Percentiles rank a stretch among this genome's conserved stretches.
phyloP scores from a whole-genome alignment of 1,139 yeast genomes.

The Kazachstania sp. region DNA sequence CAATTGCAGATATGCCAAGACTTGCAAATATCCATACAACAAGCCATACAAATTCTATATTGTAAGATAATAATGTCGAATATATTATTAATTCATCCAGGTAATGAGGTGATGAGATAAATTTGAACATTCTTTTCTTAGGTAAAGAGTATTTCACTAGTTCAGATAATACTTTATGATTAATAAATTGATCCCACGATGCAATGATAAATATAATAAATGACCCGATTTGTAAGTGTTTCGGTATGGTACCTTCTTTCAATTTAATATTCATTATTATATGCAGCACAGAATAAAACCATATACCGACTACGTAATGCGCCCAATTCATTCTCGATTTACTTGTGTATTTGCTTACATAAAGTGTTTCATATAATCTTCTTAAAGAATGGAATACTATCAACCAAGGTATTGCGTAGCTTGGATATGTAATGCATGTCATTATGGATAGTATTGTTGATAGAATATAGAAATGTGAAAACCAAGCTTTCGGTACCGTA shows the following conservation, averaged over 20 bases:
- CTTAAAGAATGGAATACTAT: constrained; percentile 53
- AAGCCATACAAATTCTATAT: constrained; percentile 18
- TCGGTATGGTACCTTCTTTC: constrained; percentile 14
- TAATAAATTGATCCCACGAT: constrained; percentile 47
- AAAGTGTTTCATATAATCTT: constrained; percentile 52
- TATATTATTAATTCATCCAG: constrained; percentile 67
- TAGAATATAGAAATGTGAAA: constrained; percentile 27
- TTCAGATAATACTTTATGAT: constrained; percentile 53
- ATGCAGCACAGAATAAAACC: constrained; percentile 47
- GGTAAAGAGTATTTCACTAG: constrained; percentile 67
- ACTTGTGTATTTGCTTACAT: constrained; percentile 41
- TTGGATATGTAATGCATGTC: constrained; percentile 9
- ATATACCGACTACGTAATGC: constrained; percentile 68
- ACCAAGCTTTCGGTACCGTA: constrained; percentile 43
- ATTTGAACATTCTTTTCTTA: constrained; percentile 40
- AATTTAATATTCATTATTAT: constrained; percentile 28
- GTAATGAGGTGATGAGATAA: constrained; percentile 70
- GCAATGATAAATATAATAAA: constrained; percentile 35
- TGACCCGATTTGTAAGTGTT: constrained; percentile 12
- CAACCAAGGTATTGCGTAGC: constrained; percentile 28
- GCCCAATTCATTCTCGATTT: constrained; percentile 58
- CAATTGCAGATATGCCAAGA: constrained; percentile 54
- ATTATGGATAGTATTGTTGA: constrained; percentile 16
- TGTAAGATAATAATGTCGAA: constrained; percentile 31
- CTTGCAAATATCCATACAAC: constrained; percentile 57